Conservation (phyloP, 2,329 filamentous ascomycete genomes). For the Aspergillus sp. region DNA sequence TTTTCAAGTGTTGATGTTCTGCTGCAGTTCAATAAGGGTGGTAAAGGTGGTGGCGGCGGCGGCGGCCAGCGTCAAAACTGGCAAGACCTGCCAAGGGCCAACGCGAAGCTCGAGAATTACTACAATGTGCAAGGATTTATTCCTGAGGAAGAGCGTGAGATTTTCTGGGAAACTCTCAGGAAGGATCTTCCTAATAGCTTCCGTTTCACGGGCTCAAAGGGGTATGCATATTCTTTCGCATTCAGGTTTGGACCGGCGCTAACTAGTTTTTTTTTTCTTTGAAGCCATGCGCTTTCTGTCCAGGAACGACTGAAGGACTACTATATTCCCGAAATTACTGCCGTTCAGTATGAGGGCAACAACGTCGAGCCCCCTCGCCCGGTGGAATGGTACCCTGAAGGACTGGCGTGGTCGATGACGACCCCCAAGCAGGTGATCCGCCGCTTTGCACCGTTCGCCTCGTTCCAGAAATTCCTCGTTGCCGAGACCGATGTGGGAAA, state of each 20-base stretch:
- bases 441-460: conserved; percentile 88
- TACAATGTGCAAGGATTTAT: conserved; percentile 79
- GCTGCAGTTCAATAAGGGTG: conserved; percentile 44
- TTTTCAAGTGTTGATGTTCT: not conserved
- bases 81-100: conserved; percentile 69
- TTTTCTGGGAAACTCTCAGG: conserved; percentile 81
- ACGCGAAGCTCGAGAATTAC: conserved; percentile 81
- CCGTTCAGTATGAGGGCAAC: conserved; percentile 80
- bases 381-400: conserved; percentile 90
- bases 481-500: conserved; percentile 97
- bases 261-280: not conserved
- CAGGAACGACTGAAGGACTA: conserved; percentile 82
- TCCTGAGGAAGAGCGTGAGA: conserved; percentile 71
- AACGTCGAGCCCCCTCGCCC: conserved; percentile 77
- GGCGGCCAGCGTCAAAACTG: conserved; percentile 48
- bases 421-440: conserved; percentile 95
- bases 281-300: conserved; percentile 84
- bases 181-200: conserved; percentile 95
- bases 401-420: conserved; percentile 96
- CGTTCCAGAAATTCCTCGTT: conserved; percentile 96
- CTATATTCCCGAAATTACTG: conserved; percentile 87
- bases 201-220: conserved; percentile 93
- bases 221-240: conserved; percentile 51
- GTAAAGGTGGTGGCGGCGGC: conserved; percentile 48
- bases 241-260: not conserved